phyloP scores from a whole-genome alignment of 495 filamentous ascomycete species.

The Rusavskia elegans region DNA sequence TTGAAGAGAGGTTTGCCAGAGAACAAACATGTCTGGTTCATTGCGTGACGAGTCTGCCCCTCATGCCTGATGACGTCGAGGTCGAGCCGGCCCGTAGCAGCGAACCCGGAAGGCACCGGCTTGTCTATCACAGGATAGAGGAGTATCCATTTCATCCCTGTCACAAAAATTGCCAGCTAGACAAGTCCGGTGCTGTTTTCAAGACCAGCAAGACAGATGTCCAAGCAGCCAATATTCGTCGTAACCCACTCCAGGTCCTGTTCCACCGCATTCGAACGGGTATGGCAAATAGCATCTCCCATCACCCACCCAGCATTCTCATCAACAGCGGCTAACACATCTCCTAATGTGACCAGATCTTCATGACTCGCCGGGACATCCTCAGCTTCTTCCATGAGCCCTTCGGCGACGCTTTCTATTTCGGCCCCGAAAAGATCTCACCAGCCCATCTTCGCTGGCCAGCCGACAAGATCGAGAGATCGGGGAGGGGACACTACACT shows the following conservation, averaged over 20 bases:
- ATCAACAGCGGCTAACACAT: not conserved
- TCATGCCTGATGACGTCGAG: too few species aligned
- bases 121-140: too few species aligned
- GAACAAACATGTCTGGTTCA: too few species aligned
- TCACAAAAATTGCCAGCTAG: too few species aligned
- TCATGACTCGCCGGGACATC: conserved; percentile 1
- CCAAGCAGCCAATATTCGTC: not conserved
- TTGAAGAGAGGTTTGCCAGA: too few species aligned
- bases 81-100: too few species aligned
- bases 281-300: not conserved
- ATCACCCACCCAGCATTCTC: not conserved
- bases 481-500: not conserved
- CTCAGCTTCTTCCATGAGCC: conserved; percentile 2
- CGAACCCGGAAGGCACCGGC: too few species aligned
- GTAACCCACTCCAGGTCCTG: conserved; percentile 1
- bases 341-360: not conserved
- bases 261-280: conserved; percentile 6
- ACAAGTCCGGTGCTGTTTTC: too few species aligned
- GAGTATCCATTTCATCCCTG: too few species aligned
- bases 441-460: not conserved
- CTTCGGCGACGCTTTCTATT: conserved; percentile 6
- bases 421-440: conserved; percentile 3
- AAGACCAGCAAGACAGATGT: not conserved
- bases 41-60: too few species aligned
- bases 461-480: not conserved